phyloP scores from a whole-genome alignment of 176 grass and related monocot species.

The Carex scoparia region DNA sequence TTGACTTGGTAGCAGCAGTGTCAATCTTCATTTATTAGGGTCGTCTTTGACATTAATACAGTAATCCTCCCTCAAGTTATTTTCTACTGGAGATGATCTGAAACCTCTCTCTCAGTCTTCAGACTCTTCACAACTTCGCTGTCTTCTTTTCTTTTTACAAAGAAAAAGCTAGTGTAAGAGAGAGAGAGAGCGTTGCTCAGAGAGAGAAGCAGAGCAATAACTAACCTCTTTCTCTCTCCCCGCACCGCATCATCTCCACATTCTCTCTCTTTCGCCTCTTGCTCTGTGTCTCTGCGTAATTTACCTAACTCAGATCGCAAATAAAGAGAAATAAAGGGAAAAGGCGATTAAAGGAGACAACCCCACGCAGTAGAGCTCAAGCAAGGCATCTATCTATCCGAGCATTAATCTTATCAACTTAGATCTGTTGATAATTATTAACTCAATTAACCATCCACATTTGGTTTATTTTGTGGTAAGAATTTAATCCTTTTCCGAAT shows the following conservation, averaged over 20 bases:
- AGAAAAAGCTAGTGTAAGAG: conserved; percentile 19
- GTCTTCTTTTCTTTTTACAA: conserved; percentile 20
- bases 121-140: not conserved
- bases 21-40: not conserved
- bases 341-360: conserved; percentile 13
- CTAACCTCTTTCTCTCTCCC: conserved; percentile 15
- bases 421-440: conserved; percentile 8
- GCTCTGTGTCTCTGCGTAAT: not conserved
- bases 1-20: not conserved
- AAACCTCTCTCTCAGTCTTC: not conserved
- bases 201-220: conserved; percentile 26
- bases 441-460: conserved; percentile 10
- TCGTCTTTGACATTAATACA: not conserved
- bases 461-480: not conserved
- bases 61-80: not conserved
- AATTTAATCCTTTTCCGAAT: not conserved
- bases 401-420: not conserved
- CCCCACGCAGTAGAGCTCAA: not conserved
- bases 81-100: not conserved
- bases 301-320: conserved; percentile 21
- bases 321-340: not conserved
- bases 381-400: conserved; percentile 17
- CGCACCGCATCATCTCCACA: not conserved
- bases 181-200: conserved; percentile 3
- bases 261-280: conserved; percentile 14